Base-by-base conservation (phyloP, 2,329 filamentous ascomycete genomes). In the Blumeriella jaapii region DNA sequence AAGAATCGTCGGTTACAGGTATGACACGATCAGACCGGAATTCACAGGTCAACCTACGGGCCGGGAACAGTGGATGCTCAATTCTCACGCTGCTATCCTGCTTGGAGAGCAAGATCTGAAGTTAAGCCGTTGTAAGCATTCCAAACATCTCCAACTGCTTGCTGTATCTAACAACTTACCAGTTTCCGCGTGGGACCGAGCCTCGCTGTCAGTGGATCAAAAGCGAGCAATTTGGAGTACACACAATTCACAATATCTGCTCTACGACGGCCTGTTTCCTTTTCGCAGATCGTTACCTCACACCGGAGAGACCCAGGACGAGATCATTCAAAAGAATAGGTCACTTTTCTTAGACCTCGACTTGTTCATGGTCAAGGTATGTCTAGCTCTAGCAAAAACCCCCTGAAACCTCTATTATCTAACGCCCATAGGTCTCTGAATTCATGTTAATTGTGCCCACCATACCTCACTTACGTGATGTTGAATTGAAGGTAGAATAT, bases 301-400 rank as follows among this genome's bases (percentile, higher is more conserved):
- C 7, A 37, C 45, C 15, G 37, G 37, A 13, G 39, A 39, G 17
- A 31, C 41, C n/a, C 29, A 38, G 14, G 26, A 39, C 23, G 38
- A 46, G 14, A 31, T 45, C 11, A 38, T 44, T 29, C 43, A 47
- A 16, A 42, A 36, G 15, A 49, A 49, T 35, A 45, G 38, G 39
- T 25, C 36, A 12, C 45, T 54, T 3, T 56, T 78, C 53, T 56
- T 64, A 40, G 63, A 64, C 12, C 67, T 70, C 51, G 69, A 78
- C 46, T 65, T 78, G 64, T 80, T 79, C 53, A 78, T 79, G 48
- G 68, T 80, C 43, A 78, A 76, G 63, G 72, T 78, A 57, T 42
- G 61, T 41, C 14, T 4, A 19, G 12, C 28, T 10, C 4, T 6
- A 6, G 9, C 7, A 24, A 24, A 4, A n/a, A 2, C 15, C 13